Evolutionary conservation across 2,329 filamentous ascomycete species (phyloP).

Genomic region (Colletotrichum sublineola): DNA sequence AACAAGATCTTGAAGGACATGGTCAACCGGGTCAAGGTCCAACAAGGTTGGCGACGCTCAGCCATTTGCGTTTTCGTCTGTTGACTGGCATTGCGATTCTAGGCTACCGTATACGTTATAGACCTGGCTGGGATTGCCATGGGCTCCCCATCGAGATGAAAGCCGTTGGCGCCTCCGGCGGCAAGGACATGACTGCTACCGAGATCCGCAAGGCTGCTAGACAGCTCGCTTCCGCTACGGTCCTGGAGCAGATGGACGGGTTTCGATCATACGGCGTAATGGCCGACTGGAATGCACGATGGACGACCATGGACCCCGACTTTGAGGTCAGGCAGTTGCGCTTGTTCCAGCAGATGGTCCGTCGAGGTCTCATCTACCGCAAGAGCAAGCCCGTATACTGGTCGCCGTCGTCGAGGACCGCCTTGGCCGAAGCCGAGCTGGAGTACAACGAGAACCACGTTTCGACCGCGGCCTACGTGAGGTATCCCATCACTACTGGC

Average conservation of each 20-base stretch:
- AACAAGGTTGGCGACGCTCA: conserved; percentile 64
- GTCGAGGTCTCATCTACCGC: conserved; percentile 80
- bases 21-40: conserved; percentile 84
- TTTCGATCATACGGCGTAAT: conserved; percentile 83
- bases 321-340: conserved; percentile 83
- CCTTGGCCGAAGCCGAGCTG: conserved; percentile 85
- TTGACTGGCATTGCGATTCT: conserved; percentile 5
- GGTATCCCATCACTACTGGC: conserved; percentile 75
- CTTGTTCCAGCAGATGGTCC: conserved; percentile 82
- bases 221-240: conserved; percentile 75
- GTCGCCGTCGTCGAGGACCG: conserved; percentile 83
- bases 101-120: conserved; percentile 80
- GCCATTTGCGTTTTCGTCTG: neutral
- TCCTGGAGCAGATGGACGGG: conserved; percentile 78
- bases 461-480: conserved; percentile 82
- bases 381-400: conserved; percentile 88
- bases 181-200: conserved; percentile 62
- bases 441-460: conserved; percentile 84
- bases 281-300: conserved; percentile 82
- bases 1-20: conserved; percentile 99
- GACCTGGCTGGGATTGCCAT: conserved; percentile 98
- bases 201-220: conserved; percentile 75
- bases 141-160: conserved; percentile 97
- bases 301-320: conserved; percentile 82
- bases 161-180: conserved; percentile 74